phyloP scores from a whole-genome alignment of 176 grass and related monocot genomes.

The Triticum monococcum region DNA sequence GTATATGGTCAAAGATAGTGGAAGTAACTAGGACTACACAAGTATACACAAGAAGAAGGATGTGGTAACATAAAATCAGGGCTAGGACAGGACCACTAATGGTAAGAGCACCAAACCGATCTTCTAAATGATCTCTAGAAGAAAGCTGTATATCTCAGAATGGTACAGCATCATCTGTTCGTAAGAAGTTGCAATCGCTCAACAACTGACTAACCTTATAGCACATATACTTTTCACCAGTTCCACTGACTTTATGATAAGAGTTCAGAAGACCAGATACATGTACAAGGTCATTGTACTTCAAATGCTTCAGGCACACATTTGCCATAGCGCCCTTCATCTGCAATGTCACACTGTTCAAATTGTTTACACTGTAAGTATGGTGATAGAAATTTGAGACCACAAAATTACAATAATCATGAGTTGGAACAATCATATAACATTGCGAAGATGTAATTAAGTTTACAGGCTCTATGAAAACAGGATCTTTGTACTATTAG shows the following conservation, averaged over 20 bases:
- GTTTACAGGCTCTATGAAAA: neutral
- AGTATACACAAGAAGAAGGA: neutral
- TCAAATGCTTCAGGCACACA: slow-evolving; percentile 49
- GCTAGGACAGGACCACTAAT: neutral
- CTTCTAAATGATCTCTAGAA: neutral
- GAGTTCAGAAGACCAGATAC: slow-evolving; percentile 30
- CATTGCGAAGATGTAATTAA: neutral
- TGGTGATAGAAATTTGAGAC: neutral
- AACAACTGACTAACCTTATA: slow-evolving; percentile 47
- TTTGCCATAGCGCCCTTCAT: slow-evolving; percentile 33
- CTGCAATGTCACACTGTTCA: slow-evolving; percentile 36
- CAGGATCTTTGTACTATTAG: neutral
- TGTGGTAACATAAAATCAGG: neutral
- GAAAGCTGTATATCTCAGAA: neutral
- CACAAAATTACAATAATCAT: neutral
- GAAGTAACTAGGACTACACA: too few species aligned
- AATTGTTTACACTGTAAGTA: slow-evolving; percentile 15
- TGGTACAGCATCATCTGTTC: neutral
- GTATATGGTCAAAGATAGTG: neutral
- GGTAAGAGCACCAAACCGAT: neutral
- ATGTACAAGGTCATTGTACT: slow-evolving; percentile 51
- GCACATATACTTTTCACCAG: slow-evolving; percentile 6
- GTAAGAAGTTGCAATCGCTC: neutral
- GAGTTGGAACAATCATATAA: neutral
- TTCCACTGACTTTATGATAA: slow-evolving; percentile 32